Evolutionary conservation across 106 monocot genomes (phyloP).

Genomic region (Iris macrosiphon): DNA sequence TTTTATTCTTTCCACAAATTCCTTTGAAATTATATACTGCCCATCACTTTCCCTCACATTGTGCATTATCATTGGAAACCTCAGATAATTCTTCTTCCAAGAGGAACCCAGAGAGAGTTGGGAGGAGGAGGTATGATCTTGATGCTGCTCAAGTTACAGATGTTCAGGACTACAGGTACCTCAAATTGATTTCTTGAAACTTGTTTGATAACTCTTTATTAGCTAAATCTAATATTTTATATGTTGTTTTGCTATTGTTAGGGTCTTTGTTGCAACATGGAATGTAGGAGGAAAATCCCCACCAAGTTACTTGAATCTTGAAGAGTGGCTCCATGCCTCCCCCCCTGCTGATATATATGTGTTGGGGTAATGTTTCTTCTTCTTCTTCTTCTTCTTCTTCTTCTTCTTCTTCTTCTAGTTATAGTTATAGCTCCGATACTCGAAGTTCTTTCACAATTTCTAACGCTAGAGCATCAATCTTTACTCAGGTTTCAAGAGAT

Average conservation of each 20-base stretch:
- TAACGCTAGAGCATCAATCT: neutral
- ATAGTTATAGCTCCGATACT: too few relatives aligned
- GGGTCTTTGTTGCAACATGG: conserved; percentile 69
- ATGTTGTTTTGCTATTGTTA: conserved; percentile 4
- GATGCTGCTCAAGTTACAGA: conserved; percentile 55
- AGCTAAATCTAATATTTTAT: neutral
- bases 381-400: too few relatives aligned
- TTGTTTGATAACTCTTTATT: neutral
- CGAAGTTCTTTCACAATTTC: too few relatives aligned
- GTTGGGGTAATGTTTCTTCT: conserved; percentile 33
- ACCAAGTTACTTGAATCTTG: conserved; percentile 45
- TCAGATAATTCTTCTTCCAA: conserved; percentile 45
- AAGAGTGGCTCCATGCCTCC: conserved; percentile 73
- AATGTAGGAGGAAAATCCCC: conserved; percentile 83
- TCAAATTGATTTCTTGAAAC: neutral
- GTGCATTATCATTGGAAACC: neutral
- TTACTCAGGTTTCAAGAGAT: conserved; percentile 56
- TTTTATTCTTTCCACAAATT: conserved; percentile 13
- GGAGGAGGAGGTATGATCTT: conserved; percentile 34
- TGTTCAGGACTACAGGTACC: conserved; percentile 57
- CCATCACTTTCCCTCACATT: conserved; percentile 1
- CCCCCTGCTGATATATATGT: conserved; percentile 80
- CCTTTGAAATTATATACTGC: neutral
- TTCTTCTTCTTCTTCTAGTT: too few relatives aligned
- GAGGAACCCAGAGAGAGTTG: conserved; percentile 26